Evolutionary conservation across 164 flowering plant species (phyloP).

Genomic region (Liriodendron chinense): DNA sequence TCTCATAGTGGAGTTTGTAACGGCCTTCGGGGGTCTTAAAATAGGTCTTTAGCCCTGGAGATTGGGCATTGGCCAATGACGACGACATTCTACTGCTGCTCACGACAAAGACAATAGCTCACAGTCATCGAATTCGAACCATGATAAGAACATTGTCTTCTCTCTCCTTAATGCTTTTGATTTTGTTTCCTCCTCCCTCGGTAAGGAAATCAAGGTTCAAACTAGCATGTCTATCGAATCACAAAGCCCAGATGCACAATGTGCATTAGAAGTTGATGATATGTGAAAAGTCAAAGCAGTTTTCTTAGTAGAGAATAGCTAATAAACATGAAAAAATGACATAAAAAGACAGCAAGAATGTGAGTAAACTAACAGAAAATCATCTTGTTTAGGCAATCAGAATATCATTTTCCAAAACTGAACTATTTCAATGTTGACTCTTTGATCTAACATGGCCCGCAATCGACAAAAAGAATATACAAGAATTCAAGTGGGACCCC

Average conservation of each 20-base stretch:
- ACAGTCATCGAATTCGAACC: slow-evolving; percentile 1
- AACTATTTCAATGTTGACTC: too few relatives aligned
- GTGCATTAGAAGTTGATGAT: neutral
- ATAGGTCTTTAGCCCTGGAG: slow-evolving; percentile 78
- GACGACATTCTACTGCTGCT: slow-evolving; percentile 38
- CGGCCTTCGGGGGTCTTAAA: slow-evolving; percentile 97
- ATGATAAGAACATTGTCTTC: neutral
- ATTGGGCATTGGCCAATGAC: slow-evolving; percentile 31
- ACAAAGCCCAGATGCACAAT: neutral
- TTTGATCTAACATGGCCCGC: too few relatives aligned
- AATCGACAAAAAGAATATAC: too few relatives aligned
- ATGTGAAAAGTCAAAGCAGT: neutral
- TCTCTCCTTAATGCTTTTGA: neutral
- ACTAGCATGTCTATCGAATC: neutral
- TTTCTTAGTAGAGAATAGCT: neutral
- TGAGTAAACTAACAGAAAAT: neutral
- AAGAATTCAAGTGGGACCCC: too few relatives aligned
- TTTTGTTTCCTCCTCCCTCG: neutral
- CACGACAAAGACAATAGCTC: neutral
- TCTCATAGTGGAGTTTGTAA: slow-evolving; percentile 88
- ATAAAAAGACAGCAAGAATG: too few relatives aligned
- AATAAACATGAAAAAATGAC: too few relatives aligned
- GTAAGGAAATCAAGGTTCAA: neutral
- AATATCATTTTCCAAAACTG: neutral
- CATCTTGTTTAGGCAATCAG: neutral